Evolutionary conservation across 225 moss, liverwort and hornwort genomes (phyloP), one percentile per base, ranked within the genome.

Genomic region (Straminergon stramineum): DNA sequence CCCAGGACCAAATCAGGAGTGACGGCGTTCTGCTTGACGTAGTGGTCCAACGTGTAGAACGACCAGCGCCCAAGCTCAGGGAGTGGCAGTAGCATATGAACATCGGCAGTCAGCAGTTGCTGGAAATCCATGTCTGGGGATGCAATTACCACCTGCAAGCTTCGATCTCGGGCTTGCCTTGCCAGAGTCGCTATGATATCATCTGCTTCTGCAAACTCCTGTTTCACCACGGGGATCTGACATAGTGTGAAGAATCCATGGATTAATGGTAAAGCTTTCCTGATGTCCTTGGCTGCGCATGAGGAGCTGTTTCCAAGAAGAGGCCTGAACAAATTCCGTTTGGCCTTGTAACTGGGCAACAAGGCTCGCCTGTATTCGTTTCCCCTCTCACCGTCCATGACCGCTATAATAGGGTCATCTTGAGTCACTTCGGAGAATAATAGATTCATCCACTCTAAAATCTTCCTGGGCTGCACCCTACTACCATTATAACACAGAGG

Each of bases 41-140:
- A 99, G 86, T 96, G 96, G 75, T 96, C 92, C 39, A 96, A 90
- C 35, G 96, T 99, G 87, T 97, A 97, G 90, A 99, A 99, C 64
- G 97, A 99, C 98, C 98, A 99, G 64, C 98, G 95, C 52, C 95
- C 91, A 11, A 95, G 92, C 85, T 96, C 96, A 85, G 98, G 95
- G 69, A 99, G 75, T 13, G 98, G 97, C 79, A 99, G 92, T 30
- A 96, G 91, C 96, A 99, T 92, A 23, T 97, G 95, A 4, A 99
- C 97, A 82, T 93, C 93, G 22, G 94, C 90, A 62, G 96, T 86
- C 26, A 99, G 88, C 78, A 99, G 95, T 84, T 99, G 97, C 75
- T 95, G 92, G 55, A 96, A 99, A 87, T 99, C 98, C 98, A 99
- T 97, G 92, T 99, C 98, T 5, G 98, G 98, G 52, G 98, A 97